phyloP scores from a whole-genome alignment of 495 filamentous ascomycete species.

The Pseudoneurospora amorphoporcata region DNA sequence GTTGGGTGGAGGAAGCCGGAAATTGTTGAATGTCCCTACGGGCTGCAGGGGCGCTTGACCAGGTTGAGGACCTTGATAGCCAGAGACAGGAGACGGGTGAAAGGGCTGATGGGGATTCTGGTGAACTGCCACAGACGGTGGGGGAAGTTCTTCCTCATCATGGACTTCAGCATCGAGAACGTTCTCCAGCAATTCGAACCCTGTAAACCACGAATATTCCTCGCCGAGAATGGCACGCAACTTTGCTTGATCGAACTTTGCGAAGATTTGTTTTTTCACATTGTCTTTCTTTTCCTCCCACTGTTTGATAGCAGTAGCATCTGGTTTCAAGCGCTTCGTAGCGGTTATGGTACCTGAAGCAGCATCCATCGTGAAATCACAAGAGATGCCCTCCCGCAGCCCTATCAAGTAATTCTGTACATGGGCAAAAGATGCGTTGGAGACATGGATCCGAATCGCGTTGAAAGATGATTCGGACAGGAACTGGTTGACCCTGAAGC shows the following conservation, averaged over 20 bases:
- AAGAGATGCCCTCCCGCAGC: background rate
- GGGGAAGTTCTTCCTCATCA: too few relatives aligned
- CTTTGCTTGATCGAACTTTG: background rate
- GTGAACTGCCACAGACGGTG: too few relatives aligned
- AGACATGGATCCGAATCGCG: background rate
- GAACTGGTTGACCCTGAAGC: slow-evolving; percentile 1
- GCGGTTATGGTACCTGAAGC: background rate
- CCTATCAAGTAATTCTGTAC: too few relatives aligned
- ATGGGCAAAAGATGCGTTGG: too few relatives aligned
- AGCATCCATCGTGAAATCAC: background rate
- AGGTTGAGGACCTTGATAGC: too few relatives aligned
- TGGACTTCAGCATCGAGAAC: too few relatives aligned
- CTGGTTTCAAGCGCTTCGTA: background rate
- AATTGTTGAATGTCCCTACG: too few relatives aligned
- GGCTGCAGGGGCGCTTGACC: too few relatives aligned
- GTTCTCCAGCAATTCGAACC: background rate
- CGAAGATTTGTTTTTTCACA: background rate
- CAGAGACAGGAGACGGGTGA: too few relatives aligned
- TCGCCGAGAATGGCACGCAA: background rate
- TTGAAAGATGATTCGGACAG: background rate
- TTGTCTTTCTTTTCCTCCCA: background rate
- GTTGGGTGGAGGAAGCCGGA: too few relatives aligned
- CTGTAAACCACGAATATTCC: background rate
- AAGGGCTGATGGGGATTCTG: too few relatives aligned
- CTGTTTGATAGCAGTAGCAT: background rate